Base-by-base conservation (phyloP, 306 rosid species). In the Vigna trinervia region DNA sequence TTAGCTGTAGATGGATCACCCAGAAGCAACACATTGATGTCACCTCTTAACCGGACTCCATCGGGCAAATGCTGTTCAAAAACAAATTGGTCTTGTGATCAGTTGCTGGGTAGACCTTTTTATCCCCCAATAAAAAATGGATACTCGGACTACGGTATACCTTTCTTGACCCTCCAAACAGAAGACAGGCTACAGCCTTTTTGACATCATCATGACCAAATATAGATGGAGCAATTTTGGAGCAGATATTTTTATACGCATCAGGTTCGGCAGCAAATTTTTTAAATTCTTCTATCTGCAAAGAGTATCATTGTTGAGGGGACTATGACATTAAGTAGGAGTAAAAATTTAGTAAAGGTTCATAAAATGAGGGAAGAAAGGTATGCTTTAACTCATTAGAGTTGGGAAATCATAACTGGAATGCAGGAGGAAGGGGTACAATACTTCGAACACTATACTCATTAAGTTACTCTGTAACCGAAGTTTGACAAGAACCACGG, bases 1-100 rank as follows among this genome's bases (percentile, higher is more conserved):
- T 95, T 95, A 54, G 97, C 99, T 1, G 99, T 95, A 78, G 99
- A 95, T 74, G 99, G 99, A 84, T 95, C 97, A 76, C 99, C 99
- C 75, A 95, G 86, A 84, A 95, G 99, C 79, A 95, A 91, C 39
- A 95, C 96, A 77, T 95, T 95, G 67, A 95, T 89, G 83, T 95
- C 99, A 58, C 99, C 99, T 85, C 99, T 90, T 84, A 95, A 85
- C 88, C 86, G 91, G 81, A 92, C 99, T 73, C 99, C 99, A 85
- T 95, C 99, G 0, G 99, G 99, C 87, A 95, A 84, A 81, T 83
- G 79, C 99, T 92, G 92, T 62, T 85, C 58, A 62, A 69, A 73
- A 66, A 84, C 10, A 68, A 60, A 43, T 83, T 53, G 50, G 77
- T 63, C 66, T 85, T 22, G 67, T 36, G 13, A 73, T 69, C 80